Evolutionary conservation across 352 stramenopile species (phyloP), one percentile per base, ranked within the genome.

Genomic region (Pythium vanterpoolii): DNA sequence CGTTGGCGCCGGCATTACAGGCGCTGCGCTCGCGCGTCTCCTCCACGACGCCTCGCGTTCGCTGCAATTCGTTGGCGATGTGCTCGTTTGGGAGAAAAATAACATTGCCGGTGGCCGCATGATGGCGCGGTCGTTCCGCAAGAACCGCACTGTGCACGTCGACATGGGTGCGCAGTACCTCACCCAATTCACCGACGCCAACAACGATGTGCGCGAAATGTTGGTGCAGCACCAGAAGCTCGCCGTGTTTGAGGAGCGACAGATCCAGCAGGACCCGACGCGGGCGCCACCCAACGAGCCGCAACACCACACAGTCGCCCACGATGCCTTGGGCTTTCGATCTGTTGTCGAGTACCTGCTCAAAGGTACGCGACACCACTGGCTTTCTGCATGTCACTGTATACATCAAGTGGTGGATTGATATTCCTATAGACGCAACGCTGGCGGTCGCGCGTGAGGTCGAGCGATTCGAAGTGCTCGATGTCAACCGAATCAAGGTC

Each of bases 161-260:
- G 79, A 89, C 52, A 72, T 91, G 39, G 82, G 82, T 14, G 79
- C 76, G 39, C 82, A 91, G 61, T 91, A 89, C 44, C 69, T 84
- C 58, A 91, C 77, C 9, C 71, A 69, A 16, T 73, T 79, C 19
- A 79, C 69, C 4, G 50, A 65, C 21, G 50, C 54, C 23, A 89
- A 85, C 47, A 76, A 86, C 43, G 74, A 88, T 33, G 40, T 86
- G 45, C 74, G 79, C 11, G 55, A 72, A n/a, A 49, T 81, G 38
- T 60, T 74, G 39, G 13, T 45, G 30, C 28, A 69, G 16, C 71
- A 74, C 9, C 56, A 52, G 16, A 65, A 66, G 23, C 68, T 91
- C 30, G 44, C 63, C 16, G 52, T 66, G 7, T 84, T 91, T 30
- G 55, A 76, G 1, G 74, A 83, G 44, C 72, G 62, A 23, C 56